Evolutionary conservation across 495 filamentous ascomycete species (phyloP).

Genomic region (Evernia prunastri): DNA sequence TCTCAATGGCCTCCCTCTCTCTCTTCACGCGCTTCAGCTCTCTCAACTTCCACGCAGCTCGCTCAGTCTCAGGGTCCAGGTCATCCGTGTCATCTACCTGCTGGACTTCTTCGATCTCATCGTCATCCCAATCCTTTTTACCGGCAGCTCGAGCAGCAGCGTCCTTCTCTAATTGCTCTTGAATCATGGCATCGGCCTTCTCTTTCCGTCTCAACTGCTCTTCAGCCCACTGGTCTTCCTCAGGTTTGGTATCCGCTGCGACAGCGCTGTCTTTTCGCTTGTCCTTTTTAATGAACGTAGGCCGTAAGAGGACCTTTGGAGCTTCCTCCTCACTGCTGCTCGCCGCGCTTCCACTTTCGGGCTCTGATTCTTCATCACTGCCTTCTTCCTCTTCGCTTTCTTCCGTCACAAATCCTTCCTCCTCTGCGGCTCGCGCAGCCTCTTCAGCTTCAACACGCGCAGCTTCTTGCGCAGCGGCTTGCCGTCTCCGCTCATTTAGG

Average conservation of each 20-base stretch:
- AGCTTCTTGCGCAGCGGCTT: conserved; percentile 45
- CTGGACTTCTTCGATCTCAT: conserved; percentile 57
- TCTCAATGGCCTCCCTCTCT: conserved; percentile 77
- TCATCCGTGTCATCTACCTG: conserved; percentile 80
- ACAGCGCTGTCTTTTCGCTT: conserved; percentile 46
- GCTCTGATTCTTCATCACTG: conserved; percentile 39
- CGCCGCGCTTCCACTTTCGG: conserved; percentile 39
- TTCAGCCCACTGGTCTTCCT: conserved; percentile 47
- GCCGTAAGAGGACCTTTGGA: conserved; percentile 68
- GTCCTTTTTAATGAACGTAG: conserved; percentile 85
- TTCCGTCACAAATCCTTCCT: conserved; percentile 73
- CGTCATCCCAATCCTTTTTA: conserved; percentile 83
- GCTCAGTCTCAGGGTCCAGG: conserved; percentile 81
- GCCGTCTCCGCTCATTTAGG: conserved; percentile 47
- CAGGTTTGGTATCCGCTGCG: conserved; percentile 30
- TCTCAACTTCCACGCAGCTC: conserved; percentile 87
- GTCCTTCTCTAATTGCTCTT: conserved; percentile 79
- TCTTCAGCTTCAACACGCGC: conserved; percentile 30
- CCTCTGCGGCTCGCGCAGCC: conserved; percentile 41
- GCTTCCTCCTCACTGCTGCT: conserved; percentile 69
- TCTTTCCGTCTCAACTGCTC: conserved; percentile 55
- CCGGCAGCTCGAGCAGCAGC: conserved; percentile 66
- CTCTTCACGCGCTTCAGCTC: conserved; percentile 84
- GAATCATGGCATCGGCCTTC: conserved; percentile 69
- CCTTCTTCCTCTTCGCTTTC: conserved; percentile 46